Percentiles rank a stretch among this genome's conserved stretches.
phyloP scores from a whole-genome alignment of 306 rosid genomes.

The Carpinus fangiana region DNA sequence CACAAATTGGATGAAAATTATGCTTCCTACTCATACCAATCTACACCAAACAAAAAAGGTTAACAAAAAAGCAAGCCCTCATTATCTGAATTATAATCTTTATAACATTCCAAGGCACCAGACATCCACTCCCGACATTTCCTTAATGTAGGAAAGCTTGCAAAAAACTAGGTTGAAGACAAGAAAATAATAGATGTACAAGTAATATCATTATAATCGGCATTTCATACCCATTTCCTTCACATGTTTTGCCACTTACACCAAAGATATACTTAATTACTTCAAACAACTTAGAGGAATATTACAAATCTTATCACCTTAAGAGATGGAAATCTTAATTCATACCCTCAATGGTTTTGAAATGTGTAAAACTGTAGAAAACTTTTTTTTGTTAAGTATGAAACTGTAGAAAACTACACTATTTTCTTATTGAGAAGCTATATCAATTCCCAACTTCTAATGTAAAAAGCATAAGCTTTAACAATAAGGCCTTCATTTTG shows the following conservation, averaged over 20 bases:
- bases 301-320: not conserved
- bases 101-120: not conserved
- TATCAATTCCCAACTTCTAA: not conserved
- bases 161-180: not conserved
- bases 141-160: not conserved
- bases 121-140: not conserved
- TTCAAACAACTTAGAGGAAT: not conserved
- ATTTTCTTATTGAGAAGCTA: slow-evolving; percentile 1
- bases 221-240: not conserved
- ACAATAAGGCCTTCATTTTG: not conserved
- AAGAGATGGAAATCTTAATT: not conserved
- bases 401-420: not conserved
- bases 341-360: not conserved
- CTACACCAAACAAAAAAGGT: not conserved
- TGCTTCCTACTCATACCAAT: not conserved
- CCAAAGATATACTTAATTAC: not conserved
- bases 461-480: not conserved
- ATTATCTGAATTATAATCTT: not conserved
- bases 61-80: not conserved
- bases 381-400: too few relatives aligned
- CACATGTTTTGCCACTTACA: not conserved
- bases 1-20: not conserved
- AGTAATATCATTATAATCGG: not conserved
- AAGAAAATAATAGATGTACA: not conserved
- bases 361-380: not conserved